Base-by-base conservation (phyloP, 768 basidiomycete genomes). In the Cyclocybe cylindracea region DNA sequence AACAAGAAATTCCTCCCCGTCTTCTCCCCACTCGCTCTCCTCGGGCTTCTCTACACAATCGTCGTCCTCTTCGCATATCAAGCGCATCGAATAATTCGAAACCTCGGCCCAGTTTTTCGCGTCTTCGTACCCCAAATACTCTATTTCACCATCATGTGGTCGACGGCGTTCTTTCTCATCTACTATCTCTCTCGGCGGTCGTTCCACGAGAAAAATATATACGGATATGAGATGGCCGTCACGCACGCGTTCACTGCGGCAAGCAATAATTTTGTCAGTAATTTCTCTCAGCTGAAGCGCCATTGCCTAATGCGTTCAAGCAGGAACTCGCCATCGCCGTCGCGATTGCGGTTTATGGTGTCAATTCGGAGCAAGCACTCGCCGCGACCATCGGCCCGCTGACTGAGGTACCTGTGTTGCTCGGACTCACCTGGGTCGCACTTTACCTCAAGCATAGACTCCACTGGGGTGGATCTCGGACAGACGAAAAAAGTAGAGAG, bases 321-420 rank as follows among this genome's bases (percentile, higher is more conserved):
- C 19, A 87, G 79, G 89, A 93, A 70, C 77, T 93, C 0, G 89
- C 91, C 0, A 94, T 94, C 47, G 91, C 92, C 0, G 85, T 93
- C 1, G 78, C 85, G 3, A 86, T 91, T 38, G 85, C 88, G 0
- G 82, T 86, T 0, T 94, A 85, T 66, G 91, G 92, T 3, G 82
- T 87, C 5, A 77, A 83, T 5, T 90, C 88, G 0, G 83, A 87
- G 48, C 85, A 94, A 68, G 90, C 88, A 0, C 73, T 94, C 1
- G 91, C 91, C 0, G 89, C 90, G 0, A 91, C 90, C 0, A 85
- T 89, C 16, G 87, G 88, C 0, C 87, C 86, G 0, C 70, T 89
- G n/a, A 82, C 87, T 0, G 86, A 90, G 61, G 91, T 94, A 0
- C 91, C 89, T 0, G 88, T 91, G 2, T 68, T 92, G 40, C 77